Base-by-base conservation (phyloP, 1,284 basidiomycete species). In the Lentinus polychrous region DNA sequence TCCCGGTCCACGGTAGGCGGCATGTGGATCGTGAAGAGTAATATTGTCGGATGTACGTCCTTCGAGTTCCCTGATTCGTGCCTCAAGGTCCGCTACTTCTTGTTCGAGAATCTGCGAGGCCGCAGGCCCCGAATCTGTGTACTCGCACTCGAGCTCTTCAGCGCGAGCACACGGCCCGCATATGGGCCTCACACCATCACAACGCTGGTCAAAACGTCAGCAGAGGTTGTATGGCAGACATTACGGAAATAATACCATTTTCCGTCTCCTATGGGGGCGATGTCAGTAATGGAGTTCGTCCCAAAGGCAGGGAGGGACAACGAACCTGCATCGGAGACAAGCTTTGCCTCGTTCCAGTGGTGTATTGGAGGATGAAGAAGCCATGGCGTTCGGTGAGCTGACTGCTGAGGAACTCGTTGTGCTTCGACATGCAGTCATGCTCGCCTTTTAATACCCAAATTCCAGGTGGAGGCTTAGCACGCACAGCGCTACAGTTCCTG, bases 281-380 rank as follows among this genome's bases (percentile, higher is more conserved):
- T 17, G 20, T 36, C 22, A 15, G 23, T 38, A n/a, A 23, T 6
- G 8, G 40, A 10, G 14, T n/a, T 24, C 45, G 15, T 40, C 18
- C 22, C 33, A 17, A 27, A n/a, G n/a, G 44, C 12, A 3, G 15
- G 4, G n/a, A 31, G 8, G n/a, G 5, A n/a, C 24, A 17, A 49
- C 55, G 44, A 14, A 63, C 64, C 62, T 55, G 55, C 64, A 66
- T 46, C 62, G 52, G n/a, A 61, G 45, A 39, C 64, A 66, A 17
- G 64, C 63, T 39, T 57, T 59, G 24, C 64, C 64, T 45, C 64
- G 54, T 47, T 66, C 61, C 6, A 66, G 52, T 38, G 60, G 55
- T 15, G 54, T 45, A 45, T 52, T 47, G 3, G 58, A 57, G 11
- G 59, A 56, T 17, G 52, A 41, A 23, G 47, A 45, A 36, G 54